Conservation (phyloP, 2,329 filamentous ascomycete species). For the Penicillium digitatum region DNA sequence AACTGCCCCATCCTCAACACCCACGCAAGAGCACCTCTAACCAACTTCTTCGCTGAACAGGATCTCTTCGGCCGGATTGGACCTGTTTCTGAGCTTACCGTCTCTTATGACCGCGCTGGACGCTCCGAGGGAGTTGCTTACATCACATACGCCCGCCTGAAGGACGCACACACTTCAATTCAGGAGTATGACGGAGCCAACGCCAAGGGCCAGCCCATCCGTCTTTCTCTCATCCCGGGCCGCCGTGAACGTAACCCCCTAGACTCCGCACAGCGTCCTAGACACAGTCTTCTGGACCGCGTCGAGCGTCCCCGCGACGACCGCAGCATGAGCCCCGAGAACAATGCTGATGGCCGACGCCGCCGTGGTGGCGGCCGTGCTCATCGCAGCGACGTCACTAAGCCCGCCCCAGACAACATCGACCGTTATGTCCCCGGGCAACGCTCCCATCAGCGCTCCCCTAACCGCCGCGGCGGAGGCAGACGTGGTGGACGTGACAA, state of each 20-base stretch:
- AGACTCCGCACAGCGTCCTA: conserved; percentile 49
- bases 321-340: conserved; percentile 44
- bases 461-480: conserved; percentile 45
- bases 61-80: conserved; percentile 78
- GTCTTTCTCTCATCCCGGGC: conserved; percentile 62
- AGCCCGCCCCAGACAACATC: conserved; percentile 62
- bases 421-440: conserved; percentile 74
- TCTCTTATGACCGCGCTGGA: conserved; percentile 82
- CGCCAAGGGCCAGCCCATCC: conserved; percentile 82
- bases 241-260: conserved; percentile 44
- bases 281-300: conserved; percentile 63
- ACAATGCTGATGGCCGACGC: conserved; percentile 32
- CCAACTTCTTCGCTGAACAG: conserved; percentile 44
- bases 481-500: conserved; percentile 46
- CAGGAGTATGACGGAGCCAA: conserved; percentile 84
- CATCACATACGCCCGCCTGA: conserved; percentile 69
- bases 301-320: conserved; percentile 48
- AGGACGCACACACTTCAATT: conserved; percentile 71
- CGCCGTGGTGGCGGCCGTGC: conserved; percentile 40
- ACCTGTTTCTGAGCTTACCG: conserved; percentile 61
- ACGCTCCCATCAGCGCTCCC: conserved; percentile 40
- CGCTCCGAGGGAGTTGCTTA: conserved; percentile 81
- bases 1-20: neutral
- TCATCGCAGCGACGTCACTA: conserved; percentile 52
- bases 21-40: neutral